Conservation (phyloP, 2,329 filamentous ascomycete species). For the Myriosclerotinia curreyana region DNA sequence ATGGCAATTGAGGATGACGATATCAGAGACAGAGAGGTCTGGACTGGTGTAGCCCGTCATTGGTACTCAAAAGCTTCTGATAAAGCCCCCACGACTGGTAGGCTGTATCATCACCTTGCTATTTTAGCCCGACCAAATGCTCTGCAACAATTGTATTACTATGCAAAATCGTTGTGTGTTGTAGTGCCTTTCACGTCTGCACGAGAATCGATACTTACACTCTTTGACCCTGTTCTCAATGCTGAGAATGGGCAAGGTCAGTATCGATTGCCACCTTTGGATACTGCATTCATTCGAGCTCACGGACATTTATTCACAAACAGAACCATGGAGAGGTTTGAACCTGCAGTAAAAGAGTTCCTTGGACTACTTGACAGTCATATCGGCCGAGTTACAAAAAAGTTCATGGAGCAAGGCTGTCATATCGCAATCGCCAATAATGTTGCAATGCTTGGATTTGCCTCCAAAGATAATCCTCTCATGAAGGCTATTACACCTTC, state of each 20-base stretch:
- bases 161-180: constrained; percentile 67
- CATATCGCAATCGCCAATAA: constrained; percentile 53
- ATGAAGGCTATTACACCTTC: constrained; percentile 30
- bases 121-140: constrained; percentile 70
- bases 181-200: constrained; percentile 56
- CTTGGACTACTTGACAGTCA: constrained; percentile 53
- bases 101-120: constrained; percentile 85
- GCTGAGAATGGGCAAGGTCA: constrained; percentile 40
- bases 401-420: constrained; percentile 48
- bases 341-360: constrained; percentile 49
- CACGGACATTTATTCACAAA: constrained; percentile 63
- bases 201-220: constrained; percentile 64
- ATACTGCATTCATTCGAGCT: constrained; percentile 59
- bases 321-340: constrained; percentile 48
- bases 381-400: constrained; percentile 51
- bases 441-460: constrained; percentile 37
- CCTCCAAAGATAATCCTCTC: constrained; percentile 33
- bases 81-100: constrained; percentile 68
- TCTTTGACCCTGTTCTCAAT: constrained; percentile 60
- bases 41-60: constrained; percentile 73
- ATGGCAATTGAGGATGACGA: constrained; percentile 92
- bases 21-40: constrained; percentile 67
- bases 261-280: constrained; percentile 46
- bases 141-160: constrained; percentile 70
- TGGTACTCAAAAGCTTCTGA: constrained; percentile 73